Conservation (phyloP, 2,329 filamentous ascomycete species). For the Hypocrella siamensis region DNA sequence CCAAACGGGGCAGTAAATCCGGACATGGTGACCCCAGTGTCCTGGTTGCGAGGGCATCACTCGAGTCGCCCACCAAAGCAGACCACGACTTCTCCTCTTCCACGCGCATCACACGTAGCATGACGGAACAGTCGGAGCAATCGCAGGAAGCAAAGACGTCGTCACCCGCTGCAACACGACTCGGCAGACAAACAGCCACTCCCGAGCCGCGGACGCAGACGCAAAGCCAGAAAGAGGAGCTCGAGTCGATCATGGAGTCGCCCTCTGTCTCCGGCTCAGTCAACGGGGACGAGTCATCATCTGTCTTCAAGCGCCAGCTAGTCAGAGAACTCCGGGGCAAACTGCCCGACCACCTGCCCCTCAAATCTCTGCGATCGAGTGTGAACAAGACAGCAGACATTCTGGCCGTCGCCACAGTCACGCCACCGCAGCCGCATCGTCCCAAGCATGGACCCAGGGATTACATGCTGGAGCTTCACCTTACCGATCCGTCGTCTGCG, state of each 20-base stretch:
- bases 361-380: conserved; percentile 35
- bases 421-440: conserved; percentile 32
- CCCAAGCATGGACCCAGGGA: conserved; percentile 42
- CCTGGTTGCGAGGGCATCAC: not conserved
- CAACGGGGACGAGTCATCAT: conserved; percentile 12
- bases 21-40: conserved; percentile 9
- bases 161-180: conserved; percentile 1
- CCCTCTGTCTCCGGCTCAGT: conserved; percentile 13
- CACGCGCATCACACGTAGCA: conserved; percentile 10
- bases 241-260: conserved; percentile 7
- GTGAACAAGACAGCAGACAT: conserved; percentile 35
- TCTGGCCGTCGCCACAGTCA: conserved; percentile 36
- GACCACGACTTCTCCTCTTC: conserved; percentile 1
- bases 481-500: conserved; percentile 39
- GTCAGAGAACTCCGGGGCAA: conserved; percentile 28
- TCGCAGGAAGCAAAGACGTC: conserved; percentile 1
- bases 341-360: conserved; percentile 34
- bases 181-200: conserved; percentile 1
- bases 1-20: conserved; percentile 11
- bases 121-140: conserved; percentile 5
- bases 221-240: conserved; percentile 3
- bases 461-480: conserved; percentile 41
- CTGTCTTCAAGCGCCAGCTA: conserved; percentile 28
- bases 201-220: conserved; percentile 1
- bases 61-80: conserved; percentile 1